Evolutionary conservation across 2,329 filamentous ascomycete genomes (phyloP).

Genomic region (Leptographium flavum): DNA sequence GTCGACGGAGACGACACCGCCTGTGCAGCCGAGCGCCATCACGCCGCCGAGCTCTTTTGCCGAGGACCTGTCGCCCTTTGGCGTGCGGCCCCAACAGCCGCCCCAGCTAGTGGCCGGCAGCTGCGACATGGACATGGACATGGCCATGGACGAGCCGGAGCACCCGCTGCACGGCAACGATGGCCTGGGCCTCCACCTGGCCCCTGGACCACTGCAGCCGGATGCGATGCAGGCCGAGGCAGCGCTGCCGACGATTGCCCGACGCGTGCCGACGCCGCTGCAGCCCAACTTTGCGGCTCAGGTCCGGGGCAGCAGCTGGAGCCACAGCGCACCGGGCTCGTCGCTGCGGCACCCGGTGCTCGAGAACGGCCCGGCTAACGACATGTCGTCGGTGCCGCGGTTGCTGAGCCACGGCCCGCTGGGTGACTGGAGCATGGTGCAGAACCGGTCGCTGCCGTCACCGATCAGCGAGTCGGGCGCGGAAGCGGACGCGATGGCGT

Average conservation of each 20-base stretch:
- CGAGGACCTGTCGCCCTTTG: conserved; percentile 16
- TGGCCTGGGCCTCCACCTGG: conserved; percentile 12
- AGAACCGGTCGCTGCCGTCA: conserved; percentile 40
- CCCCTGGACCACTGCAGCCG: conserved; percentile 18
- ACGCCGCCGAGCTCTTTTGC: conserved; percentile 26
- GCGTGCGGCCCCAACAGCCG: conserved; percentile 3
- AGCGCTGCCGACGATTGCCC: conserved; percentile 23
- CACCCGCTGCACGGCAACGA: conserved; percentile 3
- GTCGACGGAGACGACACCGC: conserved; percentile 12
- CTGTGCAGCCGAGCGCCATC: conserved; percentile 18
- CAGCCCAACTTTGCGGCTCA: conserved; percentile 42
- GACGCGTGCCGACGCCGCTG: conserved; percentile 45
- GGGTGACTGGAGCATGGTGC: conserved; percentile 36
- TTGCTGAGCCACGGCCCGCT: conserved; percentile 25
- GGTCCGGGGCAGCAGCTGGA: conserved; percentile 36
- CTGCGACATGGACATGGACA: conserved; percentile 33
- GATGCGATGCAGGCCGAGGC: conserved; percentile 17
- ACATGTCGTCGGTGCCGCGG: conserved; percentile 31
- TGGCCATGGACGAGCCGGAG: conserved; percentile 27
- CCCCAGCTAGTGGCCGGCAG: conserved; percentile 2
- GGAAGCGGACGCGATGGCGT: conserved; percentile 27
- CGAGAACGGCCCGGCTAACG: not conserved
- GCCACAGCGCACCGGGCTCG: conserved; percentile 9
- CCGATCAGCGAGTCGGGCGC: conserved; percentile 42
- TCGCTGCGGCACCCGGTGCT: not conserved